A percentile compares a stretch with the other conserved stretches of the same genome.
These are phyloP conservation scores for Plasmodium gonderi DNA, from an alignment of 169 alveolate species.

Conservation along the genomic window DNA sequence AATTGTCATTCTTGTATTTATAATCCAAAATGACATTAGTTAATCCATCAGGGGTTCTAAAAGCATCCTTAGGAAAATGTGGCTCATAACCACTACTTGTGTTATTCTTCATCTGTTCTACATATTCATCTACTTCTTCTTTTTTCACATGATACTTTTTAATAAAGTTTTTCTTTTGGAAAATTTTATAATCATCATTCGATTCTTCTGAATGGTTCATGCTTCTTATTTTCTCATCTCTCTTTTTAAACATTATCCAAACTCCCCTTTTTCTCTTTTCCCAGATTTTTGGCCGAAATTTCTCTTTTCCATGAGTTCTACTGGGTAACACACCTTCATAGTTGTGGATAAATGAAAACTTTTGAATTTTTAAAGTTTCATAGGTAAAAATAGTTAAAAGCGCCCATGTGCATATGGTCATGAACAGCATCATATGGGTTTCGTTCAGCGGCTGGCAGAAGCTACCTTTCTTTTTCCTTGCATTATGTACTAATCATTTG, in stretches of 20 bases:
- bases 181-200: constrained; percentile 41
- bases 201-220: neutral
- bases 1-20: constrained; percentile 69
- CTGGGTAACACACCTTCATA: neutral
- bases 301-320: neutral
- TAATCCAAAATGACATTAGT: constrained; percentile 64
- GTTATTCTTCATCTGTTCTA: constrained; percentile 23
- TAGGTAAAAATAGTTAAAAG: neutral
- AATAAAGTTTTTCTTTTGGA: constrained; percentile 24
- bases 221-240: neutral
- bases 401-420: neutral
- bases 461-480: neutral
- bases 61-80: constrained; percentile 61
- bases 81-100: constrained; percentile 73
- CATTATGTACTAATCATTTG: neutral
- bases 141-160: constrained; percentile 47
- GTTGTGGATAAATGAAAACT: neutral
- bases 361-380: neutral
- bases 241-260: neutral
- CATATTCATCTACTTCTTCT: constrained; percentile 51
- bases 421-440: neutral
- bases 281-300: neutral
- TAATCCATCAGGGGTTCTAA: constrained; percentile 75
- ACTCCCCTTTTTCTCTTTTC: neutral
- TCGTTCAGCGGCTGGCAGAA: neutral